Conservation (phyloP, 208 protist genomes). For the Trypanosoma scelopori region DNA sequence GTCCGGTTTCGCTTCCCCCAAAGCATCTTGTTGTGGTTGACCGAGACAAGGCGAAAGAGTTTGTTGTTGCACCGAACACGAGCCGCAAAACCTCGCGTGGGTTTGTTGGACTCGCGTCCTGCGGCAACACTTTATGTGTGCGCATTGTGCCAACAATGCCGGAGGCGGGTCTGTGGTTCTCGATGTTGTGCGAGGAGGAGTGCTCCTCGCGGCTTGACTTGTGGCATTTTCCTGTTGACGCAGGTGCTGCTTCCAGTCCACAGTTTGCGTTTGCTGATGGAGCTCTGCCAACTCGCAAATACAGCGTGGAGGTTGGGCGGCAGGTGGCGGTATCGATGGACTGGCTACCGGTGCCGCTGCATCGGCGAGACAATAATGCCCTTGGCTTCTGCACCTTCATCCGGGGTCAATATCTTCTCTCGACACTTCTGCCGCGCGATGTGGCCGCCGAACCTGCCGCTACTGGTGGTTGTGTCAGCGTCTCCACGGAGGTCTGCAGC, state of each 20-base stretch:
- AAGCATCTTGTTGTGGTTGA: constrained; percentile 11
- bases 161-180: constrained; percentile 18
- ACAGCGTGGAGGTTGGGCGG: constrained; percentile 17
- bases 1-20: background rate
- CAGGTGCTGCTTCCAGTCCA: background rate
- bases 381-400: constrained; percentile 29
- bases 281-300: constrained; percentile 5
- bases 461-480: background rate
- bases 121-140: constrained; percentile 5
- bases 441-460: background rate
- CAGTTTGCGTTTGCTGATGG: background rate
- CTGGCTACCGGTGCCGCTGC: constrained; percentile 27
- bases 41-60: background rate
- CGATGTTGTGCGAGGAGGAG: constrained; percentile 23
- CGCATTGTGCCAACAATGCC: constrained; percentile 21
- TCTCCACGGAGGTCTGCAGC: constrained; percentile 19
- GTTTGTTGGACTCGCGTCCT: constrained; percentile 10
- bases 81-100: background rate
- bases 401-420: constrained; percentile 20
- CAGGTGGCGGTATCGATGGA: constrained; percentile 12
- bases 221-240: constrained; percentile 12
- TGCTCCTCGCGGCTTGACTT: constrained; percentile 20
- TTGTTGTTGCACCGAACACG: constrained; percentile 12
- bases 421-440: constrained; percentile 14
- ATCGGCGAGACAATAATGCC: constrained; percentile 18